These are phyloP conservation scores for Leptodontidium sp. DNA, from an alignment of 2,329 filamentous ascomycete species.

Conservation along the genomic window DNA sequence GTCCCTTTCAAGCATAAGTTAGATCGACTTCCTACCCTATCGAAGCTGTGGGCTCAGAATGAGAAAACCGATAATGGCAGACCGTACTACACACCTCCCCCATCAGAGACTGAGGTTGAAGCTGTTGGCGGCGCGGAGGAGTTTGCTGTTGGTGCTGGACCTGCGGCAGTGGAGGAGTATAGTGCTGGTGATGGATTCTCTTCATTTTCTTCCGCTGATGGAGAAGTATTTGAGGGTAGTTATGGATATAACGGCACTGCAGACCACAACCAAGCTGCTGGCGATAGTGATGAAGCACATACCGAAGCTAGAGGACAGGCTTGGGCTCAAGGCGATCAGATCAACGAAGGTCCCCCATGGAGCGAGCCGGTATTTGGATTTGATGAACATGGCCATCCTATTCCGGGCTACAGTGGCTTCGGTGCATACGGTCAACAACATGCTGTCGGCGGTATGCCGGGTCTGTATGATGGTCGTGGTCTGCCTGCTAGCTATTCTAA, in stretches of 20 bases:
- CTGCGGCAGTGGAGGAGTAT: not conserved
- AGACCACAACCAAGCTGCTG: not conserved
- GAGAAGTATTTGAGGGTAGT: not conserved
- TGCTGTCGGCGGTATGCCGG: not conserved
- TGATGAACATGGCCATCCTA: not conserved
- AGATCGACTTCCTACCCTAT: slow-evolving; percentile 12
- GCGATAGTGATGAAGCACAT: not conserved
- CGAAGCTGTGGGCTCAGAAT: slow-evolving; percentile 1
- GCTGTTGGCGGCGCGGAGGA: not conserved
- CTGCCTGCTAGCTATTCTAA: not conserved
- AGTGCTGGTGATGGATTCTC: not conserved
- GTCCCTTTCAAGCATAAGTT: slow-evolving; percentile 2
- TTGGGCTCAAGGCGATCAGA: not conserved
- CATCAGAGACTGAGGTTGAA: not conserved
- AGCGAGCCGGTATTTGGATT: not conserved
- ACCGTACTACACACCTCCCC: not conserved
- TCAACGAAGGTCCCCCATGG: not conserved
- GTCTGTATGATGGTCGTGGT: not conserved
- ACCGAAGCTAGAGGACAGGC: not conserved
- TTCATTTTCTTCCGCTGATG: not conserved
- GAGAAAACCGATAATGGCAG: slow-evolving; percentile 10
- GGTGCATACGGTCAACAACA: not conserved
- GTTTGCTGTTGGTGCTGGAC: not conserved
- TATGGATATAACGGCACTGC: not conserved
- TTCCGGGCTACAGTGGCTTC: not conserved